Evolutionary conservation across 176 grass and related monocot species (phyloP), one percentile per base, ranked within the genome.

Genomic region (Cenchrus fungigraminus): DNA sequence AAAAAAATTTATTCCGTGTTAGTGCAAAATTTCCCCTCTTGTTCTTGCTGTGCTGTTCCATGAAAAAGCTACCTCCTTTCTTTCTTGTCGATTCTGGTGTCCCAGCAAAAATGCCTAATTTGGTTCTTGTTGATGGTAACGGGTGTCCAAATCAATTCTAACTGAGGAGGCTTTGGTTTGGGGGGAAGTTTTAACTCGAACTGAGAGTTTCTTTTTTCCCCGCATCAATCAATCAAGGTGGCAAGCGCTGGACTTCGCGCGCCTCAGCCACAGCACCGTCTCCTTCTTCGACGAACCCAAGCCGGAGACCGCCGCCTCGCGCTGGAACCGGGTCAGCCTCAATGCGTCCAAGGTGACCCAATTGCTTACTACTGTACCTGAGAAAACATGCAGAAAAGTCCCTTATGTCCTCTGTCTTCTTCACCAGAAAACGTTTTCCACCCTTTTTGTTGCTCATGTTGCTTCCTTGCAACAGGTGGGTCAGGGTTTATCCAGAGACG

Each of bases 281-380:
- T 89, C 88, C 65, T 98, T 95, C 96, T 98, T 94, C 83, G 87
- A 94, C 28, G 66, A 80, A 47, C 89, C 66, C 65, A 89, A 92
- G 57, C 89, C 87, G n/a, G 96, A 98, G 89, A 93, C 89, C 0
- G 83, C 87, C 1, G 84, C 82, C 77, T 98, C 93, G 22, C 93
- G 93, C 74, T 98, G 96, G 96, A 93, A 79, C 73, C 96, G 96
- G 43, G 86, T 94, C 74, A 78, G 86, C 46, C 68, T 95, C 88
- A 98, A 93, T 29, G 96, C 96, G 20, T 95, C 93, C 72, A 98
- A 94, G 96, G 96, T 87, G 77, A 10, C 22, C 40, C 53, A 37
- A 5, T 17, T 47, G 0, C 61, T 25, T 49, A 40, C 37, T 37
- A 37, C 1, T 3, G 25, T 40, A 40, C 52, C 57, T 15, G 52